Conservation (phyloP, 73 alveolate species). For the Symbiodinium natans region DNA sequence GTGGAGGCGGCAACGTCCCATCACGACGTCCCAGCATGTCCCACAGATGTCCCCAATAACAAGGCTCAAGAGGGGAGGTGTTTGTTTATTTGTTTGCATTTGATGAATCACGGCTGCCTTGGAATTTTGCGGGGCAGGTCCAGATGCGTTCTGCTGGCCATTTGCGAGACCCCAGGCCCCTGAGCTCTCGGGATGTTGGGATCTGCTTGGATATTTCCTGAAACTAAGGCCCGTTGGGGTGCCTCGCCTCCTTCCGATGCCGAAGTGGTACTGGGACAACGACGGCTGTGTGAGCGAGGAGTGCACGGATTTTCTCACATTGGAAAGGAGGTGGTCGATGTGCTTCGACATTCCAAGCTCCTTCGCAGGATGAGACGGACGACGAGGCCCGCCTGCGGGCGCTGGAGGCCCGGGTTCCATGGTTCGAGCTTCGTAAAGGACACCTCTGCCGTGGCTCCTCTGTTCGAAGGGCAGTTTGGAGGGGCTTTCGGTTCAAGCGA, state of each 20-base stretch:
- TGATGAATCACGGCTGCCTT: neutral
- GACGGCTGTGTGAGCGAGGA: conserved; percentile 11
- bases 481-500: too few species aligned
- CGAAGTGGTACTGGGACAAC: conserved; percentile 23
- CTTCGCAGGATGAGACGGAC: conserved; percentile 8
- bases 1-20: neutral
- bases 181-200: neutral
- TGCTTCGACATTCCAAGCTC: neutral
- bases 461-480: too few species aligned
- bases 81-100: neutral
- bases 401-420: neutral
- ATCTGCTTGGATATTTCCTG: too few species aligned
- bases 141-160: conserved; percentile 10
- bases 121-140: neutral
- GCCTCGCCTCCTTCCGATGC: neutral
- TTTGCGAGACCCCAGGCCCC: neutral
- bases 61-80: too few species aligned
- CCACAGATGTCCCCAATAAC: too few species aligned
- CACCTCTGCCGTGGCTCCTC: too few species aligned
- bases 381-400: conserved; percentile 9
- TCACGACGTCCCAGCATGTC: too few species aligned
- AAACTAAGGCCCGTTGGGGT: neutral
- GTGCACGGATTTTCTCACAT: too few species aligned
- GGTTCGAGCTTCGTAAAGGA: too few species aligned
- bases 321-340: too few species aligned